Evolutionary conservation across 2,329 filamentous ascomycete genomes (phyloP).

Genomic region (Rhynchosporium graminicola): DNA sequence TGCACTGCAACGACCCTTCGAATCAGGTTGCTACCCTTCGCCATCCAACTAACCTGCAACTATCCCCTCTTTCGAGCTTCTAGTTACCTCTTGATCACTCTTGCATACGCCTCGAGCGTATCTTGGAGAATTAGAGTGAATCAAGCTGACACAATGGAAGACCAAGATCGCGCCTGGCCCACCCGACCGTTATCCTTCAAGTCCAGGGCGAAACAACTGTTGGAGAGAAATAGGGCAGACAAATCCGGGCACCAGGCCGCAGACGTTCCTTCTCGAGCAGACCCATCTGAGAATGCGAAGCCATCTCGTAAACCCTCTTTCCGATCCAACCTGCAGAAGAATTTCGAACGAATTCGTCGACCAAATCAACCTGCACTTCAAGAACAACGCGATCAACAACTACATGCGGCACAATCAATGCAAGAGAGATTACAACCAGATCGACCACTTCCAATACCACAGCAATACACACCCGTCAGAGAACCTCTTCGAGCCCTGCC

Average conservation of each 20-base stretch:
- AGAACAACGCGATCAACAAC: neutral
- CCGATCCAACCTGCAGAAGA: neutral
- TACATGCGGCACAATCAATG: neutral
- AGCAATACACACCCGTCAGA: neutral
- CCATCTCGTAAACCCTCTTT: neutral
- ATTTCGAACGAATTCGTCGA: neutral
- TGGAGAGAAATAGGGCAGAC: neutral
- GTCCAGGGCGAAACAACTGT: neutral
- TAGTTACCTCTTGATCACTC: neutral
- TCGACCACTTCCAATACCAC: too few species aligned
- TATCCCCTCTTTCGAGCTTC: neutral
- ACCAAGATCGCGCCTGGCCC: neutral
- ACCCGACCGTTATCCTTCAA: neutral
- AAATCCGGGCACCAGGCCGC: neutral
- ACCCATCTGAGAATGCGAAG: neutral
- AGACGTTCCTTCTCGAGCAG: neutral
- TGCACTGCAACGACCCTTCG: neutral
- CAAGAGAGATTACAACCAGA: too few species aligned
- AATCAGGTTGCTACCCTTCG: neutral
- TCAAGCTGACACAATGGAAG: slow-evolving; percentile 7
- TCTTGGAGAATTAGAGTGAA: neutral
- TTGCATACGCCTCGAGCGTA: neutral
- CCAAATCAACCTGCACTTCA: neutral
- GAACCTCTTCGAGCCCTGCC: neutral
- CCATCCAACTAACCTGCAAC: neutral